Conservation (phyloP, 2,329 filamentous ascomycete species). For the Talaromyces albobiverticillius region DNA sequence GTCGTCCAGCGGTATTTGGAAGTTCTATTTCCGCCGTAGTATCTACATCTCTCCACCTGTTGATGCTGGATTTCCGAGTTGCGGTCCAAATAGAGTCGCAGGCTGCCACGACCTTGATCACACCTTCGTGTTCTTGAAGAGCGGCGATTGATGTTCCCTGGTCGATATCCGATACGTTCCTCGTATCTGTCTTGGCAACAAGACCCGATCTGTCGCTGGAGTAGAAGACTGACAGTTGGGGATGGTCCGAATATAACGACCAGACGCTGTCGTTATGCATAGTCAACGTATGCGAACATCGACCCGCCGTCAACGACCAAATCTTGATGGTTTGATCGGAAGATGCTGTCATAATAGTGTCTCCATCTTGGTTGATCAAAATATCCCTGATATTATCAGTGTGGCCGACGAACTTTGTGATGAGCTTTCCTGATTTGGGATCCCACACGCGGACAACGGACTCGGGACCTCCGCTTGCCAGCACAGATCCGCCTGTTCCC, state of each 20-base stretch:
- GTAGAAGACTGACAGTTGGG: constrained; percentile 84
- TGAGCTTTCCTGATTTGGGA: constrained; percentile 77
- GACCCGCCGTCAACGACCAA: constrained; percentile 91
- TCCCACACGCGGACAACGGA: constrained; percentile 93
- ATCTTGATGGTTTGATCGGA: constrained; percentile 97
- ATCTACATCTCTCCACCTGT: constrained; percentile 85
- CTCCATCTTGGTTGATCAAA: constrained; percentile 80
- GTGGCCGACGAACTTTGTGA: constrained; percentile 96
- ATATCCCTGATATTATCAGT: constrained; percentile 93
- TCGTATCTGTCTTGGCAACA: constrained; percentile 93
- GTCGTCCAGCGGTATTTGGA: constrained; percentile 41
- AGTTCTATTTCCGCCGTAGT: constrained; percentile 66
- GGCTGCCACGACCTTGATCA: constrained; percentile 57
- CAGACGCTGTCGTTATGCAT: constrained; percentile 99
- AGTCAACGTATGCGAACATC: constrained; percentile 96
- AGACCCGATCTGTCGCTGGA: constrained; percentile 89
- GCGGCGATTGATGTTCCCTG: constrained; percentile 88
- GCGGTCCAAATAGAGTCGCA: constrained; percentile 85
- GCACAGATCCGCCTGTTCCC: constrained; percentile 71
- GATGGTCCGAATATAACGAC: constrained; percentile 88
- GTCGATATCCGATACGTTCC: constrained; percentile 72
- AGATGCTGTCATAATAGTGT: constrained; percentile 89
- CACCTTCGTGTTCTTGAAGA: constrained; percentile 81
- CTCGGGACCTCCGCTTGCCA: constrained; percentile 92
- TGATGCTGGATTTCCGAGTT: constrained; percentile 86